Conservation (phyloP, 192 early-diverging fungal genomes). For the Podila horticola region DNA sequence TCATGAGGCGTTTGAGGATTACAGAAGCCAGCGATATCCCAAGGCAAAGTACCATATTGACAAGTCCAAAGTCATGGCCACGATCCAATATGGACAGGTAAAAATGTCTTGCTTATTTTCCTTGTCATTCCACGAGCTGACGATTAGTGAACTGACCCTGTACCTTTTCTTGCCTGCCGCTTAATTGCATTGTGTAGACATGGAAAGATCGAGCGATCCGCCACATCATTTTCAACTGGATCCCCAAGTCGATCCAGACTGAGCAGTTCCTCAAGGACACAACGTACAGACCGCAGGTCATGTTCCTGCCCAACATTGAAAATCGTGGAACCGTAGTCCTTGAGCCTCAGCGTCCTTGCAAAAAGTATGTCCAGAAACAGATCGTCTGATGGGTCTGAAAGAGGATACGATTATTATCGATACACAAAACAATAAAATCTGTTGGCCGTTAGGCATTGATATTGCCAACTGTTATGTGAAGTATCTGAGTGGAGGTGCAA, state of each 20-base stretch:
- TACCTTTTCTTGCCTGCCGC: not conserved
- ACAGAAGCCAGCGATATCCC: not conserved
- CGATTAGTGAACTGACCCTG: not conserved
- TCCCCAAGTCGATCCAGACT: not conserved
- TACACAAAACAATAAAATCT: too few species aligned
- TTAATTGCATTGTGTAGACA: not conserved
- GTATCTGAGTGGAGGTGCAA: too few species aligned
- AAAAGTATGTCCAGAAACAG: not conserved
- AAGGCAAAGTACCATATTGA: conserved; percentile 7
- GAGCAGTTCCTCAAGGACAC: conserved; percentile 9
- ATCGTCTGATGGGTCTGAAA: not conserved
- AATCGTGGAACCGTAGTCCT: not conserved
- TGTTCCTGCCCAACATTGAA: not conserved
- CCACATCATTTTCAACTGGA: conserved; percentile 1
- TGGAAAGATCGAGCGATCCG: not conserved
- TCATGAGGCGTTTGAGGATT: not conserved
- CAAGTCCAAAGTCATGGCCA: conserved; percentile 3
- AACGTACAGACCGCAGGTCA: not conserved
- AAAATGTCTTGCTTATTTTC: not conserved
- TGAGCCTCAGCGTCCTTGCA: not conserved
- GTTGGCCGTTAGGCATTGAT: too few species aligned
- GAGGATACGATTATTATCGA: too few species aligned
- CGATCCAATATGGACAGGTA: conserved; percentile 1
- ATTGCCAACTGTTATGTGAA: too few species aligned
- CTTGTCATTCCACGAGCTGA: not conserved